Percentiles rank a stretch among this genome's conserved stretches.
Evolutionary conservation across 1,284 basidiomycete species (phyloP).

Genomic region (Puccinia polysora): DNA sequence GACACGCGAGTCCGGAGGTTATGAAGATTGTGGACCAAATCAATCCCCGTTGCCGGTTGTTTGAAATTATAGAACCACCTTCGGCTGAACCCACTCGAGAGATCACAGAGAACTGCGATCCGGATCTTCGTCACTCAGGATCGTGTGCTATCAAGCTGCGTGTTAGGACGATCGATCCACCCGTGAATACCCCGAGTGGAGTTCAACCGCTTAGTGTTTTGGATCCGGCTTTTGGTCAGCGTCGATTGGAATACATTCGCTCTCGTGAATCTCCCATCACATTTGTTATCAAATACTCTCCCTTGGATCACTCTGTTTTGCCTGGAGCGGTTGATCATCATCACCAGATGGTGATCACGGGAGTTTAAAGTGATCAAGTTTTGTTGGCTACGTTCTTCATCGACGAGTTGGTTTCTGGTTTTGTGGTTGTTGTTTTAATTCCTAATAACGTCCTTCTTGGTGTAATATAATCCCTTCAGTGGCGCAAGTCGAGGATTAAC

Average conservation of each 20-base stretch:
- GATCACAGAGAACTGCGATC: not conserved
- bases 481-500: too few relatives aligned
- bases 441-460: too few relatives aligned
- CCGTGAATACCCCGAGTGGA: constrained; percentile 17
- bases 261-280: constrained; percentile 1
- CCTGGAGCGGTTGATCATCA: too few relatives aligned
- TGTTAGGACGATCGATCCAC: constrained; percentile 30
- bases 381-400: too few relatives aligned
- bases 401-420: too few relatives aligned
- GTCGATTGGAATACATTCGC: constrained; percentile 15
- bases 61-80: constrained; percentile 2
- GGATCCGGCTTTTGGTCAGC: constrained; percentile 9
- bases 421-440: too few relatives aligned
- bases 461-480: too few relatives aligned
- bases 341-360: too few relatives aligned
- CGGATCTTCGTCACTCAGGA: too few relatives aligned
- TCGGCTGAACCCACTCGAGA: not conserved
- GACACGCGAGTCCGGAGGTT: not conserved
- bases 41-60: constrained; percentile 1
- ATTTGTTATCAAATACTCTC: constrained; percentile 24
- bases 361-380: too few relatives aligned
- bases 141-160: constrained; percentile 10
- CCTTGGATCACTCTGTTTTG: too few relatives aligned
- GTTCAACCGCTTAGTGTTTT: constrained; percentile 19
- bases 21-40: constrained; percentile 17